Evolutionary conservation across 2,329 filamentous ascomycete genomes (phyloP).

Genomic region (Arthrobotrys megalospora): DNA sequence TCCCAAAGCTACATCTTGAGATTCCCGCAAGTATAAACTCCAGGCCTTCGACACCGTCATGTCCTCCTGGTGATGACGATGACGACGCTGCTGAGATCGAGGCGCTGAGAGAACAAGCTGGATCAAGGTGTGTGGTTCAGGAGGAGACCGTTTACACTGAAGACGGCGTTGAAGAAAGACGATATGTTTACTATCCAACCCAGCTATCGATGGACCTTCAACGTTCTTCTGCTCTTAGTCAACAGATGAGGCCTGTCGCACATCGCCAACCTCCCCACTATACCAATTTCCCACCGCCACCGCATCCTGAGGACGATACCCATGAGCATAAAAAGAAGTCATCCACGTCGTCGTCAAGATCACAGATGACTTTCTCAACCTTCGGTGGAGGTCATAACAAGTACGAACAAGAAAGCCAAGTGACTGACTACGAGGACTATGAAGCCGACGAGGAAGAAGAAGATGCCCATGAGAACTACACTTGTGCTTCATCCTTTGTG

Average conservation of each 20-base stretch:
- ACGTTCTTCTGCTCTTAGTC: neutral
- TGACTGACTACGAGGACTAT: conserved; percentile 55
- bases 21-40: conserved; percentile 7
- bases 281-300: conserved; percentile 32
- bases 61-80: conserved; percentile 1
- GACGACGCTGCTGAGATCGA: neutral
- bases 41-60: neutral
- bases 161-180: conserved; percentile 42
- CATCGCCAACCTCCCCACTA: conserved; percentile 14
- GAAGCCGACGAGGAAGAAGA: conserved; percentile 33
- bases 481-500: conserved; percentile 48
- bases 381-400: conserved; percentile 16
- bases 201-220: conserved; percentile 16
- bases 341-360: conserved; percentile 46
- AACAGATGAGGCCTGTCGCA: neutral
- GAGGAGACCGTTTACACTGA: conserved; percentile 44
- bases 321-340: conserved; percentile 46
- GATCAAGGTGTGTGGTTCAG: conserved; percentile 21
- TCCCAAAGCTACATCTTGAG: conserved; percentile 36
- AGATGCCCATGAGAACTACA: conserved; percentile 17
- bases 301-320: neutral
- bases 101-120: conserved; percentile 2
- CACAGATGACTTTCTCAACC: conserved; percentile 45
- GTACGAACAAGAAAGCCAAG: conserved; percentile 26
- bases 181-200: conserved; percentile 38